These are phyloP conservation scores for Pseudonitzschia pungens DNA, from an alignment of 108 stramenopile genomes.

Conservation along the genomic window DNA sequence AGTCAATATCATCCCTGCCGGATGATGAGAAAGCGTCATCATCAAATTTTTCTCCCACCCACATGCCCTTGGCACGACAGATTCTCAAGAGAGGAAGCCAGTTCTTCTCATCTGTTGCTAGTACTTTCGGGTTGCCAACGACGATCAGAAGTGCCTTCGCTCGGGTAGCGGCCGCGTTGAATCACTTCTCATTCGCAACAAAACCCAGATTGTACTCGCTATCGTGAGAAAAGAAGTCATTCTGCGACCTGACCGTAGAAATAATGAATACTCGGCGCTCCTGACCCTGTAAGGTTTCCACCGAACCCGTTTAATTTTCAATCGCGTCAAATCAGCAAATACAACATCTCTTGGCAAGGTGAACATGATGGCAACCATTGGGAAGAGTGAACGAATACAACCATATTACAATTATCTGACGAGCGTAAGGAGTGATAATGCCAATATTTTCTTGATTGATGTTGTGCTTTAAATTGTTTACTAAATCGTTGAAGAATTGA, in stretches of 20 bases:
- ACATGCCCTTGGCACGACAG: constrained; percentile 24
- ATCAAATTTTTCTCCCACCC: constrained; percentile 12
- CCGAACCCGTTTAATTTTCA: constrained; percentile 46
- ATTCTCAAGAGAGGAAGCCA: constrained; percentile 39
- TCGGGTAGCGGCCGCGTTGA: constrained; percentile 85
- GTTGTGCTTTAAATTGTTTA: constrained; percentile 45
- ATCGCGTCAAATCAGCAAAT: too few species aligned
- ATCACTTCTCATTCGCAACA: constrained; percentile 81
- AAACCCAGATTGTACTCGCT: constrained; percentile 74
- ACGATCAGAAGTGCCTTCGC: constrained; percentile 78
- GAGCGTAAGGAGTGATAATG: constrained; percentile 63
- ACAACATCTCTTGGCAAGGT: background rate
- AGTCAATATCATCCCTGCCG: background rate
- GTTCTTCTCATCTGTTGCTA: constrained; percentile 48
- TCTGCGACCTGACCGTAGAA: constrained; percentile 72
- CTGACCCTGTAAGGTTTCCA: constrained; percentile 88
- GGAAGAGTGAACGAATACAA: too few species aligned
- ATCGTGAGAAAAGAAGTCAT: constrained; percentile 50
- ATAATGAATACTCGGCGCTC: constrained; percentile 78
- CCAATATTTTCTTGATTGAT: constrained; percentile 54
- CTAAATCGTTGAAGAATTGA: background rate
- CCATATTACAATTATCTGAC: constrained; percentile 30
- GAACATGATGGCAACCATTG: background rate
- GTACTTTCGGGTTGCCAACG: constrained; percentile 73
- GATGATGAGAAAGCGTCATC: constrained; percentile 4